phyloP scores from a whole-genome alignment of 2,329 filamentous ascomycete species.

The Samsoniella hepiali region DNA sequence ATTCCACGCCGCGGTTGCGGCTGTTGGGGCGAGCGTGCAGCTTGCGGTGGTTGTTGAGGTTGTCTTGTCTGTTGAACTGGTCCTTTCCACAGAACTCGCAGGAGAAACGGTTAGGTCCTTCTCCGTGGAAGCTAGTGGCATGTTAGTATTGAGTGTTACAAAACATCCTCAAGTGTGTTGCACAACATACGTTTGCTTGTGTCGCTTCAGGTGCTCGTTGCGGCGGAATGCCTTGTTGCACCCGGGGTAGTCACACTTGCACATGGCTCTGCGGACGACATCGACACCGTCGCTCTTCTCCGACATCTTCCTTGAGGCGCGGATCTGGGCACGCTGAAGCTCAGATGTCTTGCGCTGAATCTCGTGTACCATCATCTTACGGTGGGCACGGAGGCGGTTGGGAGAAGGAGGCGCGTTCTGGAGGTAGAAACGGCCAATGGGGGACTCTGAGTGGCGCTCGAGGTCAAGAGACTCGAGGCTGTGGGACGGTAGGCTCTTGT shows the following conservation, averaged over 20 bases:
- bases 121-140: slow-evolving; percentile 33
- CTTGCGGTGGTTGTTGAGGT: slow-evolving; percentile 43
- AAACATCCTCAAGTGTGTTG: background rate
- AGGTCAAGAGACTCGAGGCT: slow-evolving; percentile 35
- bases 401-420: slow-evolving; percentile 34
- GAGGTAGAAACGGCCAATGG: slow-evolving; percentile 30
- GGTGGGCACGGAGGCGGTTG: slow-evolving; percentile 34
- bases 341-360: slow-evolving; percentile 43
- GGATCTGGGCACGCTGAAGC: slow-evolving; percentile 42
- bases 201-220: slow-evolving; percentile 55
- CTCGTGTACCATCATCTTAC: slow-evolving; percentile 41
- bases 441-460: slow-evolving; percentile 36
- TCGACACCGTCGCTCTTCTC: slow-evolving; percentile 33
- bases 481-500: slow-evolving; percentile 29
- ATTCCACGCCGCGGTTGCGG: slow-evolving; percentile 39
- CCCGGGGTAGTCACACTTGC: slow-evolving; percentile 44
- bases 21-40: slow-evolving; percentile 39
- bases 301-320: slow-evolving; percentile 30
- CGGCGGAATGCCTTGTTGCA: slow-evolving; percentile 50
- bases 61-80: slow-evolving; percentile 41
- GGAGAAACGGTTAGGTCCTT: slow-evolving; percentile 38
- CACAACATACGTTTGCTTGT: slow-evolving; percentile 47
- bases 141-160: slow-evolving; percentile 9
- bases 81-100: slow-evolving; percentile 44
- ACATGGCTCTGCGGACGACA: slow-evolving; percentile 40